Base-by-base conservation (phyloP, 1,284 basidiomycete species). In the Pseudozyma hubeiensis region DNA sequence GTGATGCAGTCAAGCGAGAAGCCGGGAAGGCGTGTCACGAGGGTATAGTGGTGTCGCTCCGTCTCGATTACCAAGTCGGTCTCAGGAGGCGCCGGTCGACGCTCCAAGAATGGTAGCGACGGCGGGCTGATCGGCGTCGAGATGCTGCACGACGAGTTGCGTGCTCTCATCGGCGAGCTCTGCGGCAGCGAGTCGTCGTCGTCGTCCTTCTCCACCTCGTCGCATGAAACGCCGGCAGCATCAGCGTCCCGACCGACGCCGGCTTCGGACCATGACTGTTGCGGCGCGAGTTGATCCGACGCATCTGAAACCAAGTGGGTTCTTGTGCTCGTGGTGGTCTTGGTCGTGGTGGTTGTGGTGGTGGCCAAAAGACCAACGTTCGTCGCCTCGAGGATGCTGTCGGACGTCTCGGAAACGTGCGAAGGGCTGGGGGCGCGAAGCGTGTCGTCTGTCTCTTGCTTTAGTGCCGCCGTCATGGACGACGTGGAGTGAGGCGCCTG, bases 1-100 rank as follows among this genome's bases (percentile, higher is more conserved):
- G 80, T 82, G 48, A 83, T 78, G 43, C 74, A 75, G 35, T 82
- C 79, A 5, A 82, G 56, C 35, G 62, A 61, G 41, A 83, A 82
- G 13, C 78, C 78, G 10, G 81, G 81, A n/a, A 83, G 63, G 31
- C 64, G 45, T 5, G 72, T 68, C 11, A 67, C 52, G 7, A 83
- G 61, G 0, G 45, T 53, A 37, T 83, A 81, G n/a, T 30, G 35
- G 37, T 19, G 47, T 14, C 53, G 62, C 35, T 65, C 62, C 35
- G 78, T 77, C 46, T 79, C 71, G 14, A 81, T 68, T 17, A 57
- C 53, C 41, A 80, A 54, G 39, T 77, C 60, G 10, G 77, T 79
- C 57, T 73, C 74, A 31, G 77, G 63, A 13, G 78, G 78, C 17
- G 78, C 78, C 4, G 76, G 77, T 44, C 78, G 64, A 40, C 53